Evolutionary conservation across 164 flowering plant genomes (phyloP), one percentile per base, ranked within the genome.

Genomic region (Sextonia rubra): DNA sequence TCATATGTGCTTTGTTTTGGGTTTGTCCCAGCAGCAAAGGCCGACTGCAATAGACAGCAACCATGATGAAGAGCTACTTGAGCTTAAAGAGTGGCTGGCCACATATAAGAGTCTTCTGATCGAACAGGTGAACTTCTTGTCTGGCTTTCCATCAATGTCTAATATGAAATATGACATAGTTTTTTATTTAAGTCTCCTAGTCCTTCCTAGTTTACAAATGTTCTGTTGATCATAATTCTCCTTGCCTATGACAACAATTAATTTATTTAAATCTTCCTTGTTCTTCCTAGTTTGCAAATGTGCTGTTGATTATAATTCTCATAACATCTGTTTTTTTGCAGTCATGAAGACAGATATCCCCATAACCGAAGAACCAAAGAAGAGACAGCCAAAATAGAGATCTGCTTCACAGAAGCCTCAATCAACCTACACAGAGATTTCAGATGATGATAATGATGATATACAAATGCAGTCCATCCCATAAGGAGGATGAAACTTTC

Each of bases 51-150:
- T 69, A 44, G 79, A 76, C 18, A 80, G 75, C 1, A 85, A 82
- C 0, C 85, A 82, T 0, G 91, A 93, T 64, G 96, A 86, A 14
- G 93, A 89, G 27, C 66, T 94, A 9, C 82, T 78, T 20, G 86
- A 76, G 8, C 82, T 94, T 9, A 83, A 84, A 73, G 83, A 87
- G 1, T 82, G 99, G 4, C 83, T 95, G 63, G 96, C 94, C 25
- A 82, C 85, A 44, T 88, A 91, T 69, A 92, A 87, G 82, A 86
- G 4, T 89, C 98, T 71, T 90, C 96, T 27, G 94, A 89, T 22
- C 82, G 73, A 15, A 74, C 81, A 73, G 90, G 99, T 95, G 80
- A 61, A 23, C 44, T 64, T 25, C 18, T 12, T 20, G n/a, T n/a
- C n/a, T 23, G 26, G 18, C 22, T 12, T 18, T 62, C 27, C 64